Base-by-base conservation (phyloP, 2,329 filamentous ascomycete genomes). In the Fonsecaea pedrosoi region DNA sequence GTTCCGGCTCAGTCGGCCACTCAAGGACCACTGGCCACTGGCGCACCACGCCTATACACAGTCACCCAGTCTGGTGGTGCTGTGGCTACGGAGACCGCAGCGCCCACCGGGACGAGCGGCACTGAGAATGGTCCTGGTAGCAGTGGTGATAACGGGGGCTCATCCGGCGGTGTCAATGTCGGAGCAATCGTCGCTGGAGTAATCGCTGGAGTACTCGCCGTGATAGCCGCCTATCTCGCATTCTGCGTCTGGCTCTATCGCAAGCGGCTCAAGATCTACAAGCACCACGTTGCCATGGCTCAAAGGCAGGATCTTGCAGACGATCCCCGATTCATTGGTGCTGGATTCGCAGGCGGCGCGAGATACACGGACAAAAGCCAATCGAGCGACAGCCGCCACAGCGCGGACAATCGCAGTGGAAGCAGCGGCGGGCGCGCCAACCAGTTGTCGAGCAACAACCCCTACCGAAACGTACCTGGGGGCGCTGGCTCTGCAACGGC, bases 221-320 rank as follows among this genome's bases (percentile, higher is more conserved):
- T 90, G 62, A 84, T 88, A 66, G 88, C 91, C 57, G 85, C 88
- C 40, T 92, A 92, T 78, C 87, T 92, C 32, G 90, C 89, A 66
- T 92, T 92, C 81, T 90, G 87, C 73, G 90, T 92, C 64, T 92
- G 88, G 86, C 80, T 93, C 7, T 92, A 92, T 80, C 84, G 89
- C 34, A 88, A 88, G 57, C 90, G 91, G 76, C 84, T 92, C 15
- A 78, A 81, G 35, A 85, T 90, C 9, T 93, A 92, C 82, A 89
- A 89, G 77, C 82, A 85, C 38, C 90, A 92, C 74, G 85, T 91
- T 37, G 86, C 87, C 1, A 85, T 89, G 73, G 81, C 85, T 1
- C 89, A 91, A 73, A 82, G 85, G 3, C 85, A 86, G 59, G 79
- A 80, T 1, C 76, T 79, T n/a, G 78, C 79, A 21, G 82, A 79